A percentile compares a stretch with the other conserved stretches of the same genome.
Conservation (phyloP, 805 yeast species). For the Blastobotrys parvus region DNA sequence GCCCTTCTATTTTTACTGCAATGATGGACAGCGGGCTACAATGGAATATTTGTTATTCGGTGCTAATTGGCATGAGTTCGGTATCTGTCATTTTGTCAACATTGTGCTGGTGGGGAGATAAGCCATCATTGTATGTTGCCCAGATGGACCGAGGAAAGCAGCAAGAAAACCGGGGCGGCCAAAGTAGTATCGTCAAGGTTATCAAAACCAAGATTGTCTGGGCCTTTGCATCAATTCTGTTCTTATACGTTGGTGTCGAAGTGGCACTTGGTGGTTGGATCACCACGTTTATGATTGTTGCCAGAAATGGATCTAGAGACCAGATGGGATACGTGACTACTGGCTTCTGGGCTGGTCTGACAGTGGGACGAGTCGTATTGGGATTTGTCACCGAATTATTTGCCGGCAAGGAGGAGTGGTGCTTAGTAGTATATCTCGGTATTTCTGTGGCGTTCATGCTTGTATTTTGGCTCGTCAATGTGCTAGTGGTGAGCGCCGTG, state of each 20-base stretch:
- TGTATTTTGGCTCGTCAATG: slow-evolving; percentile 43
- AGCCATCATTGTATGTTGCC: slow-evolving; percentile 9
- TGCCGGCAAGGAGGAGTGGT: slow-evolving; percentile 14
- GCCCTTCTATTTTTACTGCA: slow-evolving; percentile 57
- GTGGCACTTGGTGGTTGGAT: slow-evolving; percentile 66
- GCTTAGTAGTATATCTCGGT: slow-evolving; percentile 23
- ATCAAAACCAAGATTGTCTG: slow-evolving; percentile 23
- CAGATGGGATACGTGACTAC: slow-evolving; percentile 56
- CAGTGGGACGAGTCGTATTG: slow-evolving; percentile 51
- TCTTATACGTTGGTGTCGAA: slow-evolving; percentile 63
- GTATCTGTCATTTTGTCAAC: slow-evolving; percentile 29
- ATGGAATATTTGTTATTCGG: slow-evolving; percentile 50
- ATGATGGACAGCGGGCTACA: slow-evolving; percentile 40
- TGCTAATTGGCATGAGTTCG: slow-evolving; percentile 36
- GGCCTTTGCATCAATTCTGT: slow-evolving; percentile 44
- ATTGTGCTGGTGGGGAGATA: slow-evolving; percentile 36
- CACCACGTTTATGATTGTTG: slow-evolving; percentile 50
- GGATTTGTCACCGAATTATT: slow-evolving; percentile 29
- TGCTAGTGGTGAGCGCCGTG: slow-evolving; percentile 38
- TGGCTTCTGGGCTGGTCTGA: slow-evolving; percentile 66
- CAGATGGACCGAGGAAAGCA: slow-evolving; percentile 3
- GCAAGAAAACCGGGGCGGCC: slow-evolving; percentile 1
- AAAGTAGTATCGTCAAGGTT: slow-evolving; percentile 4
- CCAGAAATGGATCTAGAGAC: slow-evolving; percentile 40
- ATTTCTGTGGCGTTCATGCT: slow-evolving; percentile 33